Percentiles rank a stretch among this genome's conserved stretches.
phyloP scores from a whole-genome alignment of 1,284 basidiomycete species.

The Cutaneotrichosporon sp. region DNA sequence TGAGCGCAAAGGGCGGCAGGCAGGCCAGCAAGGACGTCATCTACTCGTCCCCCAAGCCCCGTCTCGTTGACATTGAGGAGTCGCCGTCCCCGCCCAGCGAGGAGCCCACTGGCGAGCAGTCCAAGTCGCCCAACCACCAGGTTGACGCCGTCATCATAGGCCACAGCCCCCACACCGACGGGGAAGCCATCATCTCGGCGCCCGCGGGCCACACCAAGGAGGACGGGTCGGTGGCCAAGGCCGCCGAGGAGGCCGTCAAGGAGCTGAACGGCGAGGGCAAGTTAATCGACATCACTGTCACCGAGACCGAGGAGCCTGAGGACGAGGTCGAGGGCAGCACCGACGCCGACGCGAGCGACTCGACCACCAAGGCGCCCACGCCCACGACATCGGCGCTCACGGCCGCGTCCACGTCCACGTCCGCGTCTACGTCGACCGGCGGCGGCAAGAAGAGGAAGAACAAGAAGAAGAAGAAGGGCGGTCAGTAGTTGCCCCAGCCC shows the following conservation, averaged over 20 bases:
- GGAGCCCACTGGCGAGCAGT: not conserved
- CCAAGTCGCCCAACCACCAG: not conserved
- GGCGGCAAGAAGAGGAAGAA: conserved; percentile 11
- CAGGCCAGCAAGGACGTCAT: not conserved
- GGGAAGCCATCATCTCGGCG: not conserved
- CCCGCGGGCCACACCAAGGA: conserved; percentile 4
- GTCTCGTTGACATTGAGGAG: conserved; percentile 5
- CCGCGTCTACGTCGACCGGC: not conserved
- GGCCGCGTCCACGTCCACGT: not conserved
- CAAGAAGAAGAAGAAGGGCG: conserved; percentile 19
- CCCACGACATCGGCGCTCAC: not conserved
- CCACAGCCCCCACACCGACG: not conserved
- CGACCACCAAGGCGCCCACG: not conserved
- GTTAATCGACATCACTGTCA: not conserved
- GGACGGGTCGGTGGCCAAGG: not conserved
- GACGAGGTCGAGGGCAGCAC: not conserved
- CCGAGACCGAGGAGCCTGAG: conserved; percentile 1
- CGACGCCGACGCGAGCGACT: conserved; percentile 2
- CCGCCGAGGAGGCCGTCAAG: conserved; percentile 1
- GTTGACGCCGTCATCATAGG: conserved; percentile 4
- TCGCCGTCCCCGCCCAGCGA: not conserved
- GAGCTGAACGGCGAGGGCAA: not conserved
- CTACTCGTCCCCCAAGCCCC: not conserved
- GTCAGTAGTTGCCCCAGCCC: conserved; percentile 11
- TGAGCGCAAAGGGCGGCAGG: not conserved